phyloP scores from a whole-genome alignment of 1,139 yeast species.

The Protomyces arabidopsidicola region DNA sequence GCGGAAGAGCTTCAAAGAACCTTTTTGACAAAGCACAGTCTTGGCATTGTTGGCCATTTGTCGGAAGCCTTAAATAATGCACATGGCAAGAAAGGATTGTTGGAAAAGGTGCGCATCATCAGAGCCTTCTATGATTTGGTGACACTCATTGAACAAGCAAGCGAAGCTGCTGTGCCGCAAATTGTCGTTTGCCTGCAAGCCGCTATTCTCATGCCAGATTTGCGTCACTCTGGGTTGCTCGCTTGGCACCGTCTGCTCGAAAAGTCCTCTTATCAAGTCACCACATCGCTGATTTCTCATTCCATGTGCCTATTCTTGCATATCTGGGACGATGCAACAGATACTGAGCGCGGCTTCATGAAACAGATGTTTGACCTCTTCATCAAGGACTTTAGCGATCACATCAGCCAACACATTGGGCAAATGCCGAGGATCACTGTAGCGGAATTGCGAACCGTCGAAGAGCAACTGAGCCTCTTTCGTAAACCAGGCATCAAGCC shows the following conservation, averaged over 20 bases:
- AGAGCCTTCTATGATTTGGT: slow-evolving; percentile 69
- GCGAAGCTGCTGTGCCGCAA: slow-evolving; percentile 80
- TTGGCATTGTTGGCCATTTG: slow-evolving; percentile 74
- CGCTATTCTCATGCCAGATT: slow-evolving; percentile 59
- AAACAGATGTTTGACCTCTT: slow-evolving; percentile 43
- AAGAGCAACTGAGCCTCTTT: slow-evolving; percentile 22
- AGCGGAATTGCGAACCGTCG: slow-evolving; percentile 34
- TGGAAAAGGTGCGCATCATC: slow-evolving; percentile 68
- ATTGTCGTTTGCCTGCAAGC: slow-evolving; percentile 82
- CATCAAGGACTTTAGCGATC: slow-evolving; percentile 6
- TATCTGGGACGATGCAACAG: slow-evolving; percentile 53
- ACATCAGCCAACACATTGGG: slow-evolving; percentile 34
- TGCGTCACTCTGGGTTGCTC: slow-evolving; percentile 58
- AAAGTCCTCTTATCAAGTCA: slow-evolving; percentile 50
- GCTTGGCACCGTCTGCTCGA: slow-evolving; percentile 63
- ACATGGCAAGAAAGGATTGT: slow-evolving; percentile 63
- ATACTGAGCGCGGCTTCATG: slow-evolving; percentile 48
- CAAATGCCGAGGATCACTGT: slow-evolving; percentile 35
- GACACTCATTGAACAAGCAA: slow-evolving; percentile 54
- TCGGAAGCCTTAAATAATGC: slow-evolving; percentile 74
- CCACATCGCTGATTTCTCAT: slow-evolving; percentile 54
- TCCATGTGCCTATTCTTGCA: slow-evolving; percentile 59
- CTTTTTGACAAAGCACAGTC: slow-evolving; percentile 54
- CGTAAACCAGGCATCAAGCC: slow-evolving; percentile 6
- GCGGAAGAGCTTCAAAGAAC: slow-evolving; percentile 32